phyloP scores from a whole-genome alignment of 768 basidiomycete species.

The Russula vinacea region DNA sequence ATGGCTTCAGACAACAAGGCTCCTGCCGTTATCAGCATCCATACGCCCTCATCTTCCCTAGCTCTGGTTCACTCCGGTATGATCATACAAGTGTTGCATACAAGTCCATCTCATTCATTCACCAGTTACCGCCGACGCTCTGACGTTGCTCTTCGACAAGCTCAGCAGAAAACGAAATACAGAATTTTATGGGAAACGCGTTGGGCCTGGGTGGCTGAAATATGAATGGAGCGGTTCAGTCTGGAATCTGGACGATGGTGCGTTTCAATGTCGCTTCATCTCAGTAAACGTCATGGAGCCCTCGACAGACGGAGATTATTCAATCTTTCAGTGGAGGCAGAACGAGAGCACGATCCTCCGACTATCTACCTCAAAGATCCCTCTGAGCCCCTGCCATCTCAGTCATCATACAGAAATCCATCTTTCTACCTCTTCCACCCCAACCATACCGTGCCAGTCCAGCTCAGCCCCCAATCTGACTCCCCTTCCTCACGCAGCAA shows the following conservation, averaged over 20 bases:
- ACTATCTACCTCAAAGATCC: conserved; percentile 67
- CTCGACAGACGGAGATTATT: conserved; percentile 73
- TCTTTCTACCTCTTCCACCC: conserved; percentile 67
- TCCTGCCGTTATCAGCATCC: conserved; percentile 60
- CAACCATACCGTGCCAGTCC: conserved; percentile 12
- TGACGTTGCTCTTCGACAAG: conserved; percentile 64
- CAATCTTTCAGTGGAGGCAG: conserved; percentile 78
- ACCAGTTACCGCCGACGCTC: conserved; percentile 65
- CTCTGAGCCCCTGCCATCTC: conserved; percentile 51
- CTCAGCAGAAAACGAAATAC: conserved; percentile 62
- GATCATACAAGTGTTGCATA: conserved; percentile 32
- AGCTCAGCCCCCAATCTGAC: conserved; percentile 32
- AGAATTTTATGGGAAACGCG: conserved; percentile 56
- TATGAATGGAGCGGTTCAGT: conserved; percentile 76
- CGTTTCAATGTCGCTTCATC: conserved; percentile 11
- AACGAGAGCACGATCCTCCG: conserved; percentile 41
- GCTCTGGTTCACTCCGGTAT: conserved; percentile 71
- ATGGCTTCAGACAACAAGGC: conserved; percentile 40
- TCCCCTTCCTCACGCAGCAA: conserved; percentile 36
- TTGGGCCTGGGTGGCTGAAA: conserved; percentile 80
- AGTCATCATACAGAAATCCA: conserved; percentile 64
- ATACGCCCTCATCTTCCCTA: conserved; percentile 73
- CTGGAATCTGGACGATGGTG: conserved; percentile 91
- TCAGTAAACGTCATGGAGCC: conserved; percentile 7
- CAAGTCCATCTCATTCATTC: conserved; percentile 1